Percentiles rank a stretch among this genome's conserved stretches.
Conservation (phyloP, 768 basidiomycete species). For the Rhodotorula graminis region DNA sequence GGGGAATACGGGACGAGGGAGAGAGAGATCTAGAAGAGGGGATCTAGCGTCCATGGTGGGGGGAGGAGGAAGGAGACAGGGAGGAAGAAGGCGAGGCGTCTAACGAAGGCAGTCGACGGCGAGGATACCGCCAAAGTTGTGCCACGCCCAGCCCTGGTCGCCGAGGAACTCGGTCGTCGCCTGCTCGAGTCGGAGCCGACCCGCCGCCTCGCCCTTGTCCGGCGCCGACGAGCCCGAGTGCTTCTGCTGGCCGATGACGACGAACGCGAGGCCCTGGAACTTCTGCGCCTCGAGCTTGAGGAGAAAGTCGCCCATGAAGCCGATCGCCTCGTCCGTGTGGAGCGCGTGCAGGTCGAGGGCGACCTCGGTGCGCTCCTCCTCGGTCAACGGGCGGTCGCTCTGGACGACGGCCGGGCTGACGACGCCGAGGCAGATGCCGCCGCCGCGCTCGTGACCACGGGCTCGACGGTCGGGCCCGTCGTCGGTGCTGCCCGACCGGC, state of each 20-base stretch:
- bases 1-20: neutral
- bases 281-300: conserved; percentile 68
- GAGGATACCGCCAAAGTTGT: conserved; percentile 32
- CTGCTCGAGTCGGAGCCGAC: conserved; percentile 32
- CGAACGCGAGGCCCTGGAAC: conserved; percentile 79
- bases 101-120: conserved; percentile 23
- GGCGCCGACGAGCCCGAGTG: conserved; percentile 88
- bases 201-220: conserved; percentile 43
- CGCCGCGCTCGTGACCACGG: conserved; percentile 70
- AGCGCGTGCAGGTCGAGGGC: conserved; percentile 76
- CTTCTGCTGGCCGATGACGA: conserved; percentile 91
- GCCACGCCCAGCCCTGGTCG: conserved; percentile 38
- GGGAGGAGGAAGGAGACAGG: neutral
- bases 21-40: neutral
- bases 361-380: conserved; percentile 85
- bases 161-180: conserved; percentile 38
- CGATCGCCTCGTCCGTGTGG: conserved; percentile 87
- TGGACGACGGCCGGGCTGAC: conserved; percentile 54
- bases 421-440: conserved; percentile 81
- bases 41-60: neutral
- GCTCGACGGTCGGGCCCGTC: conserved; percentile 72
- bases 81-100: neutral
- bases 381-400: conserved; percentile 52
- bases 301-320: conserved; percentile 47
- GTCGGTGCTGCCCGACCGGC: conserved; percentile 62